Evolutionary conservation across 139 green algal genomes (phyloP), one percentile per base, ranked within the genome.

Genomic region (Tetradesmus obliquus): DNA sequence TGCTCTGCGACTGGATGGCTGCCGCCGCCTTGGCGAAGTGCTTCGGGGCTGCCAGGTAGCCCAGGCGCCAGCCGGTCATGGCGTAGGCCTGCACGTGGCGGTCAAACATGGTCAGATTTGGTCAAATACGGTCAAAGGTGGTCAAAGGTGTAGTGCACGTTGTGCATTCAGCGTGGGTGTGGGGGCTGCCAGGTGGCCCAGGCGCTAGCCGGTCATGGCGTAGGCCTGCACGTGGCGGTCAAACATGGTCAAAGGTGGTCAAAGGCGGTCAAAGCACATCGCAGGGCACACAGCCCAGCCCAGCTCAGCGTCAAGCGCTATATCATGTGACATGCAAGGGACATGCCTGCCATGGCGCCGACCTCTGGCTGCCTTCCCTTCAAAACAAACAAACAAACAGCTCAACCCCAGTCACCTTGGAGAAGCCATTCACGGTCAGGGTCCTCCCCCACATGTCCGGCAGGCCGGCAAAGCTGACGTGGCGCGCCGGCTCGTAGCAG

Each of bases 371-470:
- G n/a, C n/a, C n/a, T n/a, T n/a, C n/a, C n/a, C n/a, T n/a, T n/a
- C n/a, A n/a, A n/a, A n/a, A n/a, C n/a, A n/a, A n/a, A n/a, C n/a
- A n/a, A n/a, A n/a, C n/a, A n/a, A n/a, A n/a, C n/a, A n/a, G n/a
- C n/a, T n/a, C n/a, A n/a, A n/a, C n/a, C n/a, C n/a, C n/a, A n/a
- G n/a, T n/a, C 32, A 45, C 32, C 32, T 45, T 45, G 57, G 57
- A 66, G 93, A 99, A 99, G 87, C 98, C 98, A 81, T 99, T 99
- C 84, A 99, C 97, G 13, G 97, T 99, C 1, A 99, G 93, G 2
- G 98, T 99, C 80, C 98, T 96, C 55, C 98, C 96, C 86, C 90
- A 97, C 98, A 99, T 99, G 92, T 94, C 95, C 0, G 96, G 96
- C 74, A 99, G 91, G 1, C 93, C 84, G 3, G 92, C 98, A 82